Base-by-base conservation (phyloP, 2,329 filamentous ascomycete species). In the Aspergillus bombycis region DNA sequence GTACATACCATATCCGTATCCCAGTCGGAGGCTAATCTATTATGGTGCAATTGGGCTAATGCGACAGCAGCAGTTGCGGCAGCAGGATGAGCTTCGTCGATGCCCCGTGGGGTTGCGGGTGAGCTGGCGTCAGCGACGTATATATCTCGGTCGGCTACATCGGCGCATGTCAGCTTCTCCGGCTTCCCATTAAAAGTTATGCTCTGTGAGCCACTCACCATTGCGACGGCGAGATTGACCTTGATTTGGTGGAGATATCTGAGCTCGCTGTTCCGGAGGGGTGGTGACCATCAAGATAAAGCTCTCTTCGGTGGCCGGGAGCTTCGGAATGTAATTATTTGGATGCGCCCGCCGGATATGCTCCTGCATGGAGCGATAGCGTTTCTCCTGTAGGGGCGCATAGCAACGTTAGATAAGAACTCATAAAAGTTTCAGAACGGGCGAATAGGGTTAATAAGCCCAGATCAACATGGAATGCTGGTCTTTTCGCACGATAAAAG, bases 361-460 rank as follows among this genome's bases (percentile, higher is more conserved):
- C 86, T 99, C 95, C 82, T 98, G 95, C 93, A 99, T 98, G 67
- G 94, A 98, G 79, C 95, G 93, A 83, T 94, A 99, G 71, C 92
- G 88, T 81, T 96, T 96, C 83, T 96, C 93, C 93, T 96, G 80
- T 78, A 70, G 69, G 63, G 57, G 21, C 32, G 19, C 57, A 58
- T 53, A 56, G 58, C 62, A 59, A 62, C 16, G 32, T 61, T 60
- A 62, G 32, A 58, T 52, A 56, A 21, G n/a, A 52, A 12, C 23
- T 45, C 62, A 30, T 14, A 36, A 14, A 36, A 36, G 43, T 32
- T 50, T 34, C 11, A 21, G 45, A 38, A 26, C 30, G 16, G 28
- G 28, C 28, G 26, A 28, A 7, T 32, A 16, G 11, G 9, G 19
- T 30, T 30, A 32, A 52, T 52, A 32, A 30, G 16, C 28, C 21